Percentiles rank a stretch among this genome's conserved stretches.
Conservation (phyloP, 176 grass and related monocot species). For the Eleusine coracana region DNA sequence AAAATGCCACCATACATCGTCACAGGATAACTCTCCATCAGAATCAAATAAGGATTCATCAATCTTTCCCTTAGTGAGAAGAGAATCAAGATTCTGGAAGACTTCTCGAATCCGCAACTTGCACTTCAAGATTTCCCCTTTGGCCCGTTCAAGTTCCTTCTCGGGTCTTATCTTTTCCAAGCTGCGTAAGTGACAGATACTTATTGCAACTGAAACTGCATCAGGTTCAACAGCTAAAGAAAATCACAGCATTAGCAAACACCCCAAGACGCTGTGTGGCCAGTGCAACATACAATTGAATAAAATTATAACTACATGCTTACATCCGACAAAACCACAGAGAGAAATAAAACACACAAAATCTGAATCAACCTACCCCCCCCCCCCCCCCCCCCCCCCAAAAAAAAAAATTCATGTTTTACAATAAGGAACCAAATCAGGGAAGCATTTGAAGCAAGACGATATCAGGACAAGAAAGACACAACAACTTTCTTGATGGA, state of each 20-base stretch:
- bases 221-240: constrained; percentile 23
- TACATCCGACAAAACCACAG: too few relatives aligned
- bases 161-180: constrained; percentile 96
- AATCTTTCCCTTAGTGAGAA: constrained; percentile 65
- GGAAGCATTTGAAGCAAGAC: background rate
- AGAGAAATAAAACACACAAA: too few relatives aligned
- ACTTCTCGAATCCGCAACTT: constrained; percentile 80
- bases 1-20: constrained; percentile 62
- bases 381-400: background rate
- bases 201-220: background rate
- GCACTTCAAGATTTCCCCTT: constrained; percentile 72
- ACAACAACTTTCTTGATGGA: background rate
- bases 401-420: background rate
- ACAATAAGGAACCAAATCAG: background rate
- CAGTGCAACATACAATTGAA: background rate
- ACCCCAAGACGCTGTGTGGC: constrained; percentile 2
- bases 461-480: constrained; percentile 17
- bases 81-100: constrained; percentile 65
- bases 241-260: constrained; percentile 1
- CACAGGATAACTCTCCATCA: constrained; percentile 73
- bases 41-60: constrained; percentile 78
- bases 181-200: constrained; percentile 46
- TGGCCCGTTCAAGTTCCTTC: constrained; percentile 94
- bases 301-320: background rate
- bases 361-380: background rate